These are phyloP conservation scores for Sinapis alba DNA, from an alignment of 441 rosid genomes.

Conservation along the genomic window DNA sequence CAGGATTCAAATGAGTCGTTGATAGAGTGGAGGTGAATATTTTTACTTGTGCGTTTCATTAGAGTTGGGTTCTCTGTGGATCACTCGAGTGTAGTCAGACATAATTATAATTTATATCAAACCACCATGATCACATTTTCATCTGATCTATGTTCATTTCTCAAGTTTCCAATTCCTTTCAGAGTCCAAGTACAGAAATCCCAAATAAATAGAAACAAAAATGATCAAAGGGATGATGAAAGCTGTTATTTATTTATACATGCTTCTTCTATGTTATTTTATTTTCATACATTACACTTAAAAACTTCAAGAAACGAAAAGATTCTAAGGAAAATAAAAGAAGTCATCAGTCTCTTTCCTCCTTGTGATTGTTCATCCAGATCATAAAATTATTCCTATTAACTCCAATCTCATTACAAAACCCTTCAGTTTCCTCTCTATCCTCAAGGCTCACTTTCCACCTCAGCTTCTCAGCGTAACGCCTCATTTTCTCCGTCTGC, in stretches of 20 bases:
- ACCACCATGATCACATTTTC: background rate
- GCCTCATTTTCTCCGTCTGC: constrained; percentile 36
- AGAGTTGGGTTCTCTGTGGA: background rate
- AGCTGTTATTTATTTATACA: background rate
- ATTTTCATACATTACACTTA: no score
- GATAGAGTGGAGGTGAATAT: constrained; percentile 81
- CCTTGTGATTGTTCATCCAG: constrained; percentile 35
- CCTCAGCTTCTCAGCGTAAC: constrained; percentile 28
- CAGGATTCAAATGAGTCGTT: constrained; percentile 71
- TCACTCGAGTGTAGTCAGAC: background rate
- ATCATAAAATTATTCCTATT: background rate
- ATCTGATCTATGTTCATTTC: background rate
- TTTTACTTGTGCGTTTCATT: background rate
- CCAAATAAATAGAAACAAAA: background rate
- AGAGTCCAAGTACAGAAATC: no score
- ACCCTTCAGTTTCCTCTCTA: background rate
- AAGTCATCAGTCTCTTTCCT: background rate
- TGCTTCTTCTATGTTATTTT: no score
- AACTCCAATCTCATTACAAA: constrained; percentile 34
- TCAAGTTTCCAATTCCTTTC: background rate
- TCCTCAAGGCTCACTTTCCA: constrained; percentile 27
- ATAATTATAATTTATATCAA: no score
- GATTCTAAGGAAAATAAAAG: no score
- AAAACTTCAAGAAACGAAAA: no score
- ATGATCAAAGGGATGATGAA: background rate